Base-by-base conservation (phyloP, 2,329 filamentous ascomycete species). In the Sclerotinia borealis region DNA sequence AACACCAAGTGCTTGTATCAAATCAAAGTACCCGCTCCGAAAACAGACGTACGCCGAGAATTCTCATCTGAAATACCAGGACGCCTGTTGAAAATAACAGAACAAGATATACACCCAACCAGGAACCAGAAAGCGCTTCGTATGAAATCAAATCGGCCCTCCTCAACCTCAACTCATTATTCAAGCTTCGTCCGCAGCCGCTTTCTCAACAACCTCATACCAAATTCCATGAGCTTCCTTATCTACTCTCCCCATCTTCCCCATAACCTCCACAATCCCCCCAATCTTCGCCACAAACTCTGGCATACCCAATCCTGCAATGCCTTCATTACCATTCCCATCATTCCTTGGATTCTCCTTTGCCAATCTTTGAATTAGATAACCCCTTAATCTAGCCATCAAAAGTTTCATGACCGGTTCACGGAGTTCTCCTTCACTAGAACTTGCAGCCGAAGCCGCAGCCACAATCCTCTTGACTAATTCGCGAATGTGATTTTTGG, bases 221-320 rank as follows among this genome's bases (percentile, higher is more conserved):
- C 88, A 91, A 49, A 77, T 72, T 15, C 84, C 84, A 74, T 92
- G 89, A 9, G 85, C 82, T 65, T 84, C 85, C 66, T 86, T 81
- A 72, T 92, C 89, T 6, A 92, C 85, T 5, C 78, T 78, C 17
- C 86, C 85, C 4, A 92, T 81, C 72, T 83, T 82, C 48, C 83
- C 81, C 65, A 92, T 76, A 71, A 87, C 80, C 39, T 91, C 88
- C 9, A 90, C 85, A 69, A 92, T 87, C 55, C 85, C 84, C 37
- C 87, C 80, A 17, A 92, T 85, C 65, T 82, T 84, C 34, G 84
- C 83, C 19, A 89, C 86, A 72, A 92, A 92, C 75, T 93, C 90
- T 0, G 86, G 86, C 63, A 93, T 76, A 0, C 90, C 90, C 22
- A 89, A 80, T 69, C 84, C 89, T 0, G 87, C 86, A 15, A 85